Evolutionary conservation across 2,329 filamentous ascomycete genomes (phyloP).

Genomic region (Drechmeria coniospora): DNA sequence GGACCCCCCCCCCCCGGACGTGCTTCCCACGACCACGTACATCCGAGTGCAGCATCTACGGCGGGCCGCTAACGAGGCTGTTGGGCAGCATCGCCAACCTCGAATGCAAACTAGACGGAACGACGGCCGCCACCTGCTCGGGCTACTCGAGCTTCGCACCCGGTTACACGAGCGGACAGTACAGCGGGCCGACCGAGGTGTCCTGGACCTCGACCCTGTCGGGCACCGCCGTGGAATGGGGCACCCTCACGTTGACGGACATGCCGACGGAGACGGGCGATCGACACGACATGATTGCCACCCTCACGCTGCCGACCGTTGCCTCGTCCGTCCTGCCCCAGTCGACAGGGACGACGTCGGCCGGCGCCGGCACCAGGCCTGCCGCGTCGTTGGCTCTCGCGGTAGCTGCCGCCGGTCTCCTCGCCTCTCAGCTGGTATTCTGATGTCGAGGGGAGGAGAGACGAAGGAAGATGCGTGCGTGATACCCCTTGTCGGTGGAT

Average conservation of each 20-base stretch:
- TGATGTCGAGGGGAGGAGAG: no score
- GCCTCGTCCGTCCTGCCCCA: conserved; percentile 4
- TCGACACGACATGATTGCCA: conserved; percentile 10
- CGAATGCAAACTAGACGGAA: conserved; percentile 25
- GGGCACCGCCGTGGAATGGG: conserved; percentile 27
- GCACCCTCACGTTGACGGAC: conserved; percentile 25
- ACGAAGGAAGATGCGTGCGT: no score
- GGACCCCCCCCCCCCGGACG: background rate
- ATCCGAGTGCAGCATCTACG: no score
- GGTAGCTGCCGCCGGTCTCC: no score
- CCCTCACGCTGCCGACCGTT: conserved; percentile 4
- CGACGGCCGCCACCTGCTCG: conserved; percentile 29
- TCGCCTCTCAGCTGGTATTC: no score
- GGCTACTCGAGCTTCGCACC: conserved; percentile 29
- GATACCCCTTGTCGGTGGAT: no score
- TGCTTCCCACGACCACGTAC: no score
- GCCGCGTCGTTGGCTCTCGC: no score
- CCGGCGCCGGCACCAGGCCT: background rate
- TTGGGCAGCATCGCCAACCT: conserved; percentile 25
- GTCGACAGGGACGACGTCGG: conserved; percentile 3
- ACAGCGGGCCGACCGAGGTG: conserved; percentile 27
- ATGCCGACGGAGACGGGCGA: conserved; percentile 17
- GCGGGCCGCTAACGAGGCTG: background rate
- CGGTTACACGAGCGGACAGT: conserved; percentile 20
- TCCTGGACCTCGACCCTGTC: conserved; percentile 29